Percentiles rank a stretch among this genome's conserved stretches.
Evolutionary conservation across 169 alveolate genomes (phyloP).

Genomic region (Perkinsus marinus): DNA sequence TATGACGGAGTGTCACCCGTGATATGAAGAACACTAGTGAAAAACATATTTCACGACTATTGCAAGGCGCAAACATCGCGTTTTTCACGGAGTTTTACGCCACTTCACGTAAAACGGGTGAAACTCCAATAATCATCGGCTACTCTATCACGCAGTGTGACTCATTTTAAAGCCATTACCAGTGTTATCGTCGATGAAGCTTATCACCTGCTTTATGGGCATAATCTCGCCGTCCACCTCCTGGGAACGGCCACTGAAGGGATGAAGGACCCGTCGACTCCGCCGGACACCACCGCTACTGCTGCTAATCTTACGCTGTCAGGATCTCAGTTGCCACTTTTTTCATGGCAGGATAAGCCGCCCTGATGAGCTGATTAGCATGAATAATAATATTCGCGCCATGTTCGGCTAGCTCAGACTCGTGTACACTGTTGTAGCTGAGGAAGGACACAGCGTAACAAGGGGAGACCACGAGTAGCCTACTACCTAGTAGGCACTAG

Average conservation of each 20-base stretch:
- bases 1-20: too few species aligned
- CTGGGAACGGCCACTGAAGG: not conserved
- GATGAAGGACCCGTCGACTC: not conserved
- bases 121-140: too few species aligned
- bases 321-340: slow-evolving; percentile 1
- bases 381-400: not conserved
- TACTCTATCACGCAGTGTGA: too few species aligned
- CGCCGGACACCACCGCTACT: not conserved
- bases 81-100: too few species aligned
- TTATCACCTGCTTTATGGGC: not conserved
- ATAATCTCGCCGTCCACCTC: not conserved
- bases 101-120: too few species aligned
- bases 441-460: not conserved
- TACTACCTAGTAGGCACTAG: not conserved
- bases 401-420: not conserved
- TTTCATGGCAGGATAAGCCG: slow-evolving; percentile 1
- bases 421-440: not conserved
- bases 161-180: too few species aligned
- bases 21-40: too few species aligned
- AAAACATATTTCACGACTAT: too few species aligned
- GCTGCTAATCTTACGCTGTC: not conserved
- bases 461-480: not conserved
- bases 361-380: not conserved
- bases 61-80: too few species aligned
- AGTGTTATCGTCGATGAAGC: not conserved